Evolutionary conservation across 345 rosid species (phyloP), one percentile per base, ranked within the genome.

Genomic region (Gynandropsis gynandra): DNA sequence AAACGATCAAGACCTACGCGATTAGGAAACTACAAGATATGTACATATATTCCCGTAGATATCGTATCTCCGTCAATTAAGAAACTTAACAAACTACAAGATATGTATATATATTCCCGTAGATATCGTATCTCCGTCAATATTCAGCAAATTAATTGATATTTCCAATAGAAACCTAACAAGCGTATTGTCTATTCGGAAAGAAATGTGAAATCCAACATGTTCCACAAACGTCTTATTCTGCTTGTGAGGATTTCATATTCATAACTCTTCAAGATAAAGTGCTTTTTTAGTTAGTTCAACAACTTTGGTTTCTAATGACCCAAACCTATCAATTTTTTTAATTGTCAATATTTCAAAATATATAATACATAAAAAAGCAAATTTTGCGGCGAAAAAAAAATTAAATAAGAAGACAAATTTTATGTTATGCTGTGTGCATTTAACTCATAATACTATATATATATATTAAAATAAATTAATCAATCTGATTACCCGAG

Each of bases 231-330:
- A n/a, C 48, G 52, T 27, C 45, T 65, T 1, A 33, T 58, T 46
- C 45, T 51, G 21, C 38, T 20, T 44, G 50, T 33, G 47, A 46
- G 35, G 47, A 46, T 66, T 24, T 33, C 27, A 53, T 33, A 59
- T 52, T 53, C 7, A 39, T 52, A 40, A 47, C 41, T 46, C 47
- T 66, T 60, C 65, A 66, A 34, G 56, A 40, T 59, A 47, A 24
- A 10, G 11, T 36, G 11, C 36, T 4, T 9, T 42, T 66, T 36
- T 41, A 24, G 61, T 66, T 66, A 59, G 71, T 59, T 66, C 65
- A 66, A 66, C 71, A 66, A 66, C 71, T 53, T 48, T 59, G 61
- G 65, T 36, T 47, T 59, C 71, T 46, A 59, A 52, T 66, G 54
- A 66, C 34, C 65, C 71, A 59, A 66, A 54, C 65, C 35, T 47